These are phyloP conservation scores for Stevia rebaudiana DNA, from an alignment of 140 eudicot species.

Conservation along the genomic window DNA sequence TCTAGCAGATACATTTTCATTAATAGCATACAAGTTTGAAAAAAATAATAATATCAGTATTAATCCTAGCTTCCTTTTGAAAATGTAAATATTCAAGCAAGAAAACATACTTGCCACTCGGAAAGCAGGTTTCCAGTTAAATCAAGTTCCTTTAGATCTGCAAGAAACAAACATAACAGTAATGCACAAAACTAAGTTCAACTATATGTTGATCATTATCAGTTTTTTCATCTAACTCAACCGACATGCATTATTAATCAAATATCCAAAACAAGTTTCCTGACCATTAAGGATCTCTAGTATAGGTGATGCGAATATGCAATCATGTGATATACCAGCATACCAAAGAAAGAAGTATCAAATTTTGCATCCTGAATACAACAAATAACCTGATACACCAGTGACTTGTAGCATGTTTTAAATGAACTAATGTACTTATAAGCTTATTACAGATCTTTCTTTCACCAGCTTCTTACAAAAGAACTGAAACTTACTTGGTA, in stretches of 20 bases:
- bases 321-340: background rate
- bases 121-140: constrained; percentile 86
- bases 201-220: background rate
- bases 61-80: background rate
- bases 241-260: background rate
- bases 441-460: background rate
- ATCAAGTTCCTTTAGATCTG: constrained; percentile 94
- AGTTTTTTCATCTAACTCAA: background rate
- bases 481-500: constrained; percentile 57
- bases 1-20: constrained; percentile 13
- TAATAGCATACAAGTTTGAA: constrained; percentile 6
- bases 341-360: background rate
- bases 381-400: background rate
- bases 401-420: background rate
- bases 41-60: background rate
- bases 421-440: no score
- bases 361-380: background rate
- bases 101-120: constrained; percentile 68
- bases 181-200: background rate
- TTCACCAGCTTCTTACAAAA: background rate
- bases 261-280: background rate
- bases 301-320: background rate
- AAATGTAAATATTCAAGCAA: background rate
- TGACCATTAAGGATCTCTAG: background rate
- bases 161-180: constrained; percentile 18